Percentiles rank a stretch among this genome's conserved stretches.
These are phyloP conservation scores for Aspergillus sp. DNA, from an alignment of 2,329 filamentous ascomycete genomes.

Conservation along the genomic window DNA sequence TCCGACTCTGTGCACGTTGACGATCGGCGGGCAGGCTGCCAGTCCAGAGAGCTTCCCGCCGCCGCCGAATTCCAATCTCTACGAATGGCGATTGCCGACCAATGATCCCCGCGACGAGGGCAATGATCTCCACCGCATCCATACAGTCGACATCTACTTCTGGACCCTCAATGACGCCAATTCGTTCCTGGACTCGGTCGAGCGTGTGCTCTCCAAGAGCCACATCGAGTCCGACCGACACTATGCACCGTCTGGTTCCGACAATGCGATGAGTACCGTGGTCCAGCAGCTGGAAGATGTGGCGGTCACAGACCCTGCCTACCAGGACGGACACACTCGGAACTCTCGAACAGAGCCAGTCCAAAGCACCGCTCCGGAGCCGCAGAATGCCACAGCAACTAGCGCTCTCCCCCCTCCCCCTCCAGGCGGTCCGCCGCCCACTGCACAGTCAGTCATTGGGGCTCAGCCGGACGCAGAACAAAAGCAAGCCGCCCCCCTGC, in stretches of 20 bases:
- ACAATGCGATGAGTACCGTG: conserved; percentile 46
- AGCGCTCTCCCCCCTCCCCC: conserved; percentile 19
- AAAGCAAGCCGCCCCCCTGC: conserved; percentile 40
- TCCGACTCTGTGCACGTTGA: conserved; percentile 50
- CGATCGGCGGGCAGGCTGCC: conserved; percentile 37
- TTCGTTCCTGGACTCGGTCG: conserved; percentile 42
- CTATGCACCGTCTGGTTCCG: conserved; percentile 25
- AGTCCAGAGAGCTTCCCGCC: conserved; percentile 16
- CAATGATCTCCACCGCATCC: conserved; percentile 44
- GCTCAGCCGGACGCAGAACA: conserved; percentile 11
- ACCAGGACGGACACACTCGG: conserved; percentile 35
- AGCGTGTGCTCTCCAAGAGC: conserved; percentile 23
- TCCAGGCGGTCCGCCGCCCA: conserved; percentile 12
- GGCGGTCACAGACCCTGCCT: conserved; percentile 46
- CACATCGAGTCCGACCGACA: conserved; percentile 44
- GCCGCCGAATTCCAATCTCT: conserved; percentile 18
- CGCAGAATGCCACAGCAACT: conserved; percentile 12
- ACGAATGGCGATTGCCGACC: conserved; percentile 50
- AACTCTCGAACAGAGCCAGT: conserved; percentile 26
- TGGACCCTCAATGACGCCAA: conserved; percentile 53
- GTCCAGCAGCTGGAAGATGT: conserved; percentile 55
- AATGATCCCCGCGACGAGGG: conserved; percentile 45
- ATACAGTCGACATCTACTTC: conserved; percentile 55
- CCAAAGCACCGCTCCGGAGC: conserved; percentile 8
- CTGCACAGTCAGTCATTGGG: conserved; percentile 8